These are phyloP conservation scores for Acaromyces ingoldii DNA, from an alignment of 1,284 basidiomycete species.

Conservation along the genomic window DNA sequence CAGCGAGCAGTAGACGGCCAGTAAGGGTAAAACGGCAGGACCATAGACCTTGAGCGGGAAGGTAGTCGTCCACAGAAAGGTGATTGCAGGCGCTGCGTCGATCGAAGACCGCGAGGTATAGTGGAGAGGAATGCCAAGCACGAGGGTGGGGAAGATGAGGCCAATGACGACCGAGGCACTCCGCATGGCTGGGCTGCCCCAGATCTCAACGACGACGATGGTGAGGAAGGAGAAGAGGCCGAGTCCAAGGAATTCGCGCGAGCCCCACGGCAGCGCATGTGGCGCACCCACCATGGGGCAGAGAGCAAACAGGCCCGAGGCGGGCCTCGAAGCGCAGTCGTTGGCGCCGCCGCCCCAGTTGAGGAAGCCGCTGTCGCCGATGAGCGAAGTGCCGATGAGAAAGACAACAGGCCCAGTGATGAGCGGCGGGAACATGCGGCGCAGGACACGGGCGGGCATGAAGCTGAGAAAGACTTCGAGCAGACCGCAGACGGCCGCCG, in stretches of 20 bases:
- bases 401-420: conserved; percentile 58
- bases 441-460: conserved; percentile 59
- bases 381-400: conserved; percentile 66
- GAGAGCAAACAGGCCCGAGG: conserved; percentile 63
- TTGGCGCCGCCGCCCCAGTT: conserved; percentile 75
- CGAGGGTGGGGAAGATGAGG: conserved; percentile 35
- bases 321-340: conserved; percentile 60
- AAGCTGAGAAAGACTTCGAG: conserved; percentile 74
- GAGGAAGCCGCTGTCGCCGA: conserved; percentile 66
- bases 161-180: conserved; percentile 55
- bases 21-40: conserved; percentile 74
- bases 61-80: conserved; percentile 61
- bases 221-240: conserved; percentile 75
- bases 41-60: conserved; percentile 75
- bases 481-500: conserved; percentile 71
- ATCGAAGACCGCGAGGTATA: conserved; percentile 30
- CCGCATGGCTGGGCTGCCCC: conserved; percentile 72
- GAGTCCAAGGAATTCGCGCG: conserved; percentile 74
- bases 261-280: conserved; percentile 63
- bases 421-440: conserved; percentile 72
- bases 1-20: conserved; percentile 64
- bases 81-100: conserved; percentile 26
- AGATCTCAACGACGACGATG: conserved; percentile 68
- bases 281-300: conserved; percentile 58
- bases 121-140: conserved; percentile 29